Evolutionary conservation across 108 stramenopile genomes (phyloP).

Genomic region (Nannochloropsis oceanica): DNA sequence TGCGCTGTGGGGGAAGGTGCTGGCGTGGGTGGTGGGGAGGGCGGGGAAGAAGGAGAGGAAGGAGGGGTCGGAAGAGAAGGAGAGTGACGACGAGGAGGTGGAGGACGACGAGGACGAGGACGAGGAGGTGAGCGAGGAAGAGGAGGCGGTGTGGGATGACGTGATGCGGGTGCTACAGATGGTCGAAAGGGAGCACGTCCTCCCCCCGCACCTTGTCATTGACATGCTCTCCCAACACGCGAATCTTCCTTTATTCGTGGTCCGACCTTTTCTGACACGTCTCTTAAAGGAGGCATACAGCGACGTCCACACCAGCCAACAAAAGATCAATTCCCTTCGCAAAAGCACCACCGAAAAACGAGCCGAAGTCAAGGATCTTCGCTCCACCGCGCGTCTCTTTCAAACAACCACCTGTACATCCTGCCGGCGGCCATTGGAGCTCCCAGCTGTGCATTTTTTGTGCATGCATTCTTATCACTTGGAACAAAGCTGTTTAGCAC

Average conservation of each 20-base stretch:
- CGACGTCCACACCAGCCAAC: neutral
- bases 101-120: neutral
- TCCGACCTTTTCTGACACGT: neutral
- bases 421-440: neutral
- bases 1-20: conserved; percentile 26
- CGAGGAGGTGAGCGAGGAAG: neutral
- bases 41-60: neutral
- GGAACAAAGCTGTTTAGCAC: neutral
- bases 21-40: conserved; percentile 21
- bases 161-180: neutral
- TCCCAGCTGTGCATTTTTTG: neutral
- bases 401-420: neutral
- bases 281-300: neutral
- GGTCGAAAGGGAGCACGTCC: neutral
- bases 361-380: neutral
- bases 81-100: neutral
- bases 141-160: neutral
- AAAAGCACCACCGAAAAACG: neutral
- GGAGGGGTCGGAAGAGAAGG: neutral
- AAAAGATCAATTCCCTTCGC: neutral
- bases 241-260: neutral
- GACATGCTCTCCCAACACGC: neutral
- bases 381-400: neutral
- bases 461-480: neutral
- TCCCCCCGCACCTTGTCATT: neutral